These are phyloP conservation scores for Saccharomycopsis synnaedendra DNA, from an alignment of 805 yeast genomes.

Conservation along the genomic window DNA sequence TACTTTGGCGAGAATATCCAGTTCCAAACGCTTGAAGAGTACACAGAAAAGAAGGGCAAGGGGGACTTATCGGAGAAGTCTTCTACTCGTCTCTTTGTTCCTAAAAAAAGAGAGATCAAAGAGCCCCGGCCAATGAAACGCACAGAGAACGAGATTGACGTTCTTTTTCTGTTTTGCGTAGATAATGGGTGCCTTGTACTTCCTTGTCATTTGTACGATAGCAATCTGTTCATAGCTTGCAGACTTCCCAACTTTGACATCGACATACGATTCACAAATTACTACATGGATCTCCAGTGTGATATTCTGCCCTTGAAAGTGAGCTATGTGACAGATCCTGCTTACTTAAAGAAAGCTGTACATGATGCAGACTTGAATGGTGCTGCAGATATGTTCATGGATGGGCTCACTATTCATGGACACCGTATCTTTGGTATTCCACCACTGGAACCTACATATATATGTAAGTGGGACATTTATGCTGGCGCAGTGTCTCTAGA, in stretches of 20 bases:
- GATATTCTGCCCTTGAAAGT: constrained; percentile 50
- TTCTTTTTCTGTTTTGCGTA: constrained; percentile 60
- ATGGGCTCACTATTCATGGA: constrained; percentile 61
- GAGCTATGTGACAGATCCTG: constrained; percentile 16
- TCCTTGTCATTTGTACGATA: constrained; percentile 63
- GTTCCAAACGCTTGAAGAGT: constrained; percentile 82
- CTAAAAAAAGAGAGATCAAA: constrained; percentile 17
- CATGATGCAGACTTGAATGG: constrained; percentile 1
- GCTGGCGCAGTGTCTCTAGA: constrained; percentile 42
- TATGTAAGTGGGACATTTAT: constrained; percentile 82
- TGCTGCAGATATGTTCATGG: constrained; percentile 38
- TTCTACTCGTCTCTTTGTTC: background rate
- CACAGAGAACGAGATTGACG: constrained; percentile 64
- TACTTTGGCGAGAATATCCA: constrained; percentile 82
- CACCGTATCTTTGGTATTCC: constrained; percentile 92
- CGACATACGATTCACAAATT: constrained; percentile 80
- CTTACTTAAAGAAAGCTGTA: constrained; percentile 6
- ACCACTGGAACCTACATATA: constrained; percentile 78
- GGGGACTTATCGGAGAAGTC: constrained; percentile 1
- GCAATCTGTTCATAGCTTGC: constrained; percentile 48
- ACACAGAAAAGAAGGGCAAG: constrained; percentile 26
- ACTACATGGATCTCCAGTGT: constrained; percentile 86
- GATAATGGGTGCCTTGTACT: constrained; percentile 59
- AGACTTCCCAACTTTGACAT: constrained; percentile 56
- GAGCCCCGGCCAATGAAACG: constrained; percentile 27